These are phyloP conservation scores for Echium plantagineum DNA, from an alignment of 257 asterid species.

Conservation along the genomic window DNA sequence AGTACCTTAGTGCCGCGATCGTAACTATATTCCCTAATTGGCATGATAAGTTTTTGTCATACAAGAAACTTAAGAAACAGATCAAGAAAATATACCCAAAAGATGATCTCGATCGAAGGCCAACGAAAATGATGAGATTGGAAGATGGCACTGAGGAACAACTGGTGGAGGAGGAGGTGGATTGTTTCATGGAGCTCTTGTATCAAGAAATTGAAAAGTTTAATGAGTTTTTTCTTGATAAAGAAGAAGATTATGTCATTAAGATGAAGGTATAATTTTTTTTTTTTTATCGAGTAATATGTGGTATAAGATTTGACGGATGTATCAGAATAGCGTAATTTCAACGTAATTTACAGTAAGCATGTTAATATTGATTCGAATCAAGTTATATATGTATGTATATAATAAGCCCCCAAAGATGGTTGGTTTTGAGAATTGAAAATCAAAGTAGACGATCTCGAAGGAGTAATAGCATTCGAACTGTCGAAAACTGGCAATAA, in stretches of 20 bases:
- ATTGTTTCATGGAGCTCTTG: conserved; percentile 30
- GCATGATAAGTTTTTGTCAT: conserved; percentile 43
- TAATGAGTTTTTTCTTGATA: too few relatives aligned
- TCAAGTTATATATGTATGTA: too few relatives aligned
- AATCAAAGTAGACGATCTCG: too few relatives aligned
- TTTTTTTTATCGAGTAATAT: too few relatives aligned
- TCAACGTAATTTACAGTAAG: too few relatives aligned
- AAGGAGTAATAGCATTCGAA: not conserved
- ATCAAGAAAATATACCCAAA: conserved; percentile 28
- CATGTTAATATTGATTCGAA: too few relatives aligned
- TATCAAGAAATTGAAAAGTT: conserved; percentile 27
- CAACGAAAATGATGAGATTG: conserved; percentile 30
- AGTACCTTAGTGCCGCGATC: conserved; percentile 32
- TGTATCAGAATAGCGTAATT: too few relatives aligned
- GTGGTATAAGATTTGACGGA: too few relatives aligned
- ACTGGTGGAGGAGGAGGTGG: conserved; percentile 18
- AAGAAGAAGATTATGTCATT: conserved; percentile 44
- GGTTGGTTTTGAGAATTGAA: not conserved
- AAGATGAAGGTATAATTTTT: conserved; percentile 30
- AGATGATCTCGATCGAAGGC: conserved; percentile 5
- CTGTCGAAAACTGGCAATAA: too few relatives aligned
- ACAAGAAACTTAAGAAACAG: conserved; percentile 42
- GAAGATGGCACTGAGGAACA: not conserved
- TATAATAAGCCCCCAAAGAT: too few relatives aligned
- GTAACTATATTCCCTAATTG: conserved; percentile 41